Evolutionary conservation across 768 basidiomycete species (phyloP), one percentile per base, ranked within the genome.

Genomic region (Trametes meyenii): DNA sequence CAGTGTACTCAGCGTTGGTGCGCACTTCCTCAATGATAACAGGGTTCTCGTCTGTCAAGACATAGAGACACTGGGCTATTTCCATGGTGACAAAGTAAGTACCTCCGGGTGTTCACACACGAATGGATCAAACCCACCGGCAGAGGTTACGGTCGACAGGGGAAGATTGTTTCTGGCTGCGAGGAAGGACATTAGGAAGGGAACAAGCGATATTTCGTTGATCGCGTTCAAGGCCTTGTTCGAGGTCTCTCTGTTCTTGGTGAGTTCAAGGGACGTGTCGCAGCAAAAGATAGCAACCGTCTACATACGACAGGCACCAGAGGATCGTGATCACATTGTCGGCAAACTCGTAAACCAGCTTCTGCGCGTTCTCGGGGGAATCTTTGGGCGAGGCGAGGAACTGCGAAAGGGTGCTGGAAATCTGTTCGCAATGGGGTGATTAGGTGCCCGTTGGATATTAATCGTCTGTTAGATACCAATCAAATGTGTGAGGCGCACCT

Each of bases 281-380:
- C 13, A 52, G 13, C 0, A 6, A 51, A 14, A 50, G 1, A 51
- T 13, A 52, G 48, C n/a, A 52, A 50, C 45, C 36, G 45, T 48
- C 12, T 17, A 86, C 92, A 84, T 80, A 96, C 89, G 93, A 93
- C 65, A 98, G 81, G 75, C 94, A 96, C 96, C 96, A 97, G 24
- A 98, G 73, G 16, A 90, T 85, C 5, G 95, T 96, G 66, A 97
- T 91, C 40, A 96, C 86, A 72, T 94, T 97, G 66, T 97, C 96
- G 2, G 95, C 86, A 66, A 96, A 87, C 67, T 92, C 87, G 67
- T 91, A 92, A 2, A 95, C 86, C 24, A 94, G 78, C 73, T 85
- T 88, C 70, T 87, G 85, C 0, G 85, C 81, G 70, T 82, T 85
- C 73, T 91, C 86, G 3, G 90, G 80, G 19, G 88, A 78, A n/a